phyloP scores from a whole-genome alignment of 2,329 filamentous ascomycete genomes.

The Cladosporium colombiae region DNA sequence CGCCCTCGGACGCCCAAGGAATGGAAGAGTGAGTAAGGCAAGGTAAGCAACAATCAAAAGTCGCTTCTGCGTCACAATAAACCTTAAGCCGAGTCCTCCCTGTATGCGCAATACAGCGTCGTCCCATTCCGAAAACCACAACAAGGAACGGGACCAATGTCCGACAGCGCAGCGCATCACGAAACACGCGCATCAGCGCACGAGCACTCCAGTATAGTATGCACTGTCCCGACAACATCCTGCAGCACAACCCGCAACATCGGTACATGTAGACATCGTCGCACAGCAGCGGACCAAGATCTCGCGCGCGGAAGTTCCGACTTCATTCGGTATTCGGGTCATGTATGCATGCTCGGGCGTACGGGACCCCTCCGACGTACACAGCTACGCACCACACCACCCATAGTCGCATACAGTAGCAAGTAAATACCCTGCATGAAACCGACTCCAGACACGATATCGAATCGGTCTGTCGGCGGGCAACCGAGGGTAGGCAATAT shows the following conservation, averaged over 20 bases:
- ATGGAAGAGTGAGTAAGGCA: background rate
- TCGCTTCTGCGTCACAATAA: background rate
- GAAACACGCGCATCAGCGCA: background rate
- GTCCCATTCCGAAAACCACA: background rate
- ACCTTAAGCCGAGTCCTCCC: background rate
- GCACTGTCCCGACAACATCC: background rate
- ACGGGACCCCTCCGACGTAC: constrained; percentile 9
- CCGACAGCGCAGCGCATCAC: background rate
- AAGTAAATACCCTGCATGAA: background rate
- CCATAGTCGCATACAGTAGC: background rate
- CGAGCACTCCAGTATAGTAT: background rate
- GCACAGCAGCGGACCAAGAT: constrained; percentile 1
- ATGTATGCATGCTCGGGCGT: background rate
- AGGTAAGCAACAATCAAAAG: background rate
- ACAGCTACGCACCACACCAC: background rate
- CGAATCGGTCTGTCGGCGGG: background rate
- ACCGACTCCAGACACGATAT: background rate
- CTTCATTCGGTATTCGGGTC: background rate
- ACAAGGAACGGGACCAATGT: background rate
- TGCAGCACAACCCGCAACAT: background rate
- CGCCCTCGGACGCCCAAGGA: background rate
- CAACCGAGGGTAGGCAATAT: background rate
- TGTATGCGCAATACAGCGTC: background rate
- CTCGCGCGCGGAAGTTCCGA: constrained; percentile 7
- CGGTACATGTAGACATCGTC: background rate